Evolutionary conservation across 2,329 filamentous ascomycete genomes (phyloP).

Genomic region (Paraconiothyrium sp.): DNA sequence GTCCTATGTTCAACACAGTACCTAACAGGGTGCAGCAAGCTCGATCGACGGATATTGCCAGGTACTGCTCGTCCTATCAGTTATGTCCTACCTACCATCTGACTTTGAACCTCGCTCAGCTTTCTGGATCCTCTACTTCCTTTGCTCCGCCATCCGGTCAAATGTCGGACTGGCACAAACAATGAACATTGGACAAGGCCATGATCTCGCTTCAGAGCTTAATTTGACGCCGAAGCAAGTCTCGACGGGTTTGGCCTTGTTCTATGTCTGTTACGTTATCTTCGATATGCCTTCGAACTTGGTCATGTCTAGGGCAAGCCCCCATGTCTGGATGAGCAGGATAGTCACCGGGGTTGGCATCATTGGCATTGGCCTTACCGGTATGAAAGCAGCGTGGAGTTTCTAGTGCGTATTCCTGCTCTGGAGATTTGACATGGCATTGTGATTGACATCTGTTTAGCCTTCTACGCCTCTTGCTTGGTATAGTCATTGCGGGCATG

Average conservation of each 20-base stretch:
- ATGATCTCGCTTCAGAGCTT: conserved; percentile 79
- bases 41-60: conserved; percentile 67
- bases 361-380: conserved; percentile 84
- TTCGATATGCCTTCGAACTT: conserved; percentile 91
- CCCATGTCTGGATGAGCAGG: conserved; percentile 89
- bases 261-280: conserved; percentile 91
- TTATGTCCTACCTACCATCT: neutral
- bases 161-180: conserved; percentile 95
- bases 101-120: conserved; percentile 56
- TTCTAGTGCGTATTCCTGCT: conserved; percentile 68
- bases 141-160: conserved; percentile 89
- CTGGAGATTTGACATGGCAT: neutral
- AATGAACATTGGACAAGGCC: conserved; percentile 77
- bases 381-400: conserved; percentile 83
- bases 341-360: conserved; percentile 89
- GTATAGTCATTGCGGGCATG: conserved; percentile 89
- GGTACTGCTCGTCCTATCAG: conserved; percentile 38
- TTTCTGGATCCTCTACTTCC: conserved; percentile 90
- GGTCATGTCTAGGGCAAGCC: conserved; percentile 84
- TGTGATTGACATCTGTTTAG: conserved; percentile 35
- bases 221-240: conserved; percentile 77
- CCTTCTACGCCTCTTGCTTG: conserved; percentile 83
- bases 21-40: conserved; percentile 55
- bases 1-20: neutral
- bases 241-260: conserved; percentile 84